Evolutionary conservation across 176 grass and related monocot genomes (phyloP).

Genomic region (Sorghum bicolor): DNA sequence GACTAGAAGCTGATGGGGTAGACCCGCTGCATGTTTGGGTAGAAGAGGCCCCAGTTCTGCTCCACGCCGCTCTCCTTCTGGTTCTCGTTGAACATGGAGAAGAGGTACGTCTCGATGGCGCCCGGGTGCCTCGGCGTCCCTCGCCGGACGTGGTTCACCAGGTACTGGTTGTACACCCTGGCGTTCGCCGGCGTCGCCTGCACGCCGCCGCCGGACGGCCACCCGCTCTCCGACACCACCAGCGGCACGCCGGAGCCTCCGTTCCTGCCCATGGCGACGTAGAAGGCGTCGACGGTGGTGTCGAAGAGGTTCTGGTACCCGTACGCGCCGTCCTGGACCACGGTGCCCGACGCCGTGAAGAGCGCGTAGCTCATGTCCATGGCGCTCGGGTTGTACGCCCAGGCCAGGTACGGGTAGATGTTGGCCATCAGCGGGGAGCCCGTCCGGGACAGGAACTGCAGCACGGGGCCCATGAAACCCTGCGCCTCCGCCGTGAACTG

Average conservation of each 20-base stretch:
- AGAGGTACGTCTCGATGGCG: slow-evolving; percentile 61
- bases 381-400: slow-evolving; percentile 12
- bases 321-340: slow-evolving; percentile 56
- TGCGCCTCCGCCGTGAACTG: slow-evolving; percentile 43
- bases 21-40: slow-evolving; percentile 65
- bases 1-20: slow-evolving; percentile 76
- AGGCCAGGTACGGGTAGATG: slow-evolving; percentile 67
- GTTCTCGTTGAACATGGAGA: slow-evolving; percentile 85
- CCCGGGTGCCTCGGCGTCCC: slow-evolving; percentile 63
- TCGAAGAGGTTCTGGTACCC: slow-evolving; percentile 79
- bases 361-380: slow-evolving; percentile 57
- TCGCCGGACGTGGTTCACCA: slow-evolving; percentile 49
- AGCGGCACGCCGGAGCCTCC: slow-evolving; percentile 41
- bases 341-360: slow-evolving; percentile 35
- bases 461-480: slow-evolving; percentile 48
- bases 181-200: slow-evolving; percentile 39
- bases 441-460: slow-evolving; percentile 40
- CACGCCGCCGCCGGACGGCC: slow-evolving; percentile 51
- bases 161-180: slow-evolving; percentile 64
- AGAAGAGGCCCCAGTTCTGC: slow-evolving; percentile 80
- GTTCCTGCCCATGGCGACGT: slow-evolving; percentile 42
- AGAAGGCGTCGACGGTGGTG: slow-evolving; percentile 58
- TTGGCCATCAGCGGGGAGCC: slow-evolving; percentile 56
- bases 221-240: slow-evolving; percentile 66
- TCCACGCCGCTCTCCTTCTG: slow-evolving; percentile 52